Evolutionary conservation across 2,329 filamentous ascomycete species (phyloP).

Genomic region (Coniochaeta sp.): DNA sequence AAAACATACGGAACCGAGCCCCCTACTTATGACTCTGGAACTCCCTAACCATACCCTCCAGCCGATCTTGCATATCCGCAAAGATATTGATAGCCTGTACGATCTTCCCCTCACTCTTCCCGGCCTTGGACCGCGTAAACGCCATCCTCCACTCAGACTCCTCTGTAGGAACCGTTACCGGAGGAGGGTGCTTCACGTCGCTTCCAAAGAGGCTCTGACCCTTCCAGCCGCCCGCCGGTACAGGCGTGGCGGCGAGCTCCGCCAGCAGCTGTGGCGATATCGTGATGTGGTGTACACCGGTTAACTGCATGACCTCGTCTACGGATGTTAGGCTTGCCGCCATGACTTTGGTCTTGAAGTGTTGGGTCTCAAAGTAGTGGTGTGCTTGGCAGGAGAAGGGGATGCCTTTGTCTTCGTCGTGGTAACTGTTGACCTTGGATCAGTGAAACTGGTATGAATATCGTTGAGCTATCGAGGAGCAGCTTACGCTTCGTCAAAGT

Average conservation of each 20-base stretch:
- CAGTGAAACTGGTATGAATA: neutral
- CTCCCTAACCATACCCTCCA: constrained; percentile 29
- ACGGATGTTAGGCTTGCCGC: constrained; percentile 50
- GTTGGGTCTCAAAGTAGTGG: constrained; percentile 38
- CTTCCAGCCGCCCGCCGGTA: constrained; percentile 22
- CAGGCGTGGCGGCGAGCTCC: constrained; percentile 33
- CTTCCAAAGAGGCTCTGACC: constrained; percentile 19
- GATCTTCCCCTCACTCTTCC: constrained; percentile 43
- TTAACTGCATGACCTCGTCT: constrained; percentile 51
- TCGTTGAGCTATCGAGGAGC: neutral
- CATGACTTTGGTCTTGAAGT: constrained; percentile 41
- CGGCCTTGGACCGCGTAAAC: constrained; percentile 39
- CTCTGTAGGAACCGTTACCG: constrained; percentile 17
- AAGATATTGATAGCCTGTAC: constrained; percentile 52
- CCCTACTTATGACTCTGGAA: neutral
- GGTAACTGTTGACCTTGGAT: constrained; percentile 26
- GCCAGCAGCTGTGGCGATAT: constrained; percentile 46
- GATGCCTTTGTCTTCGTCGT: constrained; percentile 41
- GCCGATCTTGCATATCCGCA: constrained; percentile 44
- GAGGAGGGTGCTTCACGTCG: constrained; percentile 11
- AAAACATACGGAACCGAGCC: neutral
- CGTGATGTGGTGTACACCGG: constrained; percentile 52
- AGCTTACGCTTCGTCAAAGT: constrained; percentile 43
- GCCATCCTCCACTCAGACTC: constrained; percentile 42
- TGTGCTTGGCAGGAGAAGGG: constrained; percentile 44